Evolutionary conservation across 2,329 filamentous ascomycete species (phyloP), one percentile per base, ranked within the genome.

Genomic region (Colletotrichum incanum): DNA sequence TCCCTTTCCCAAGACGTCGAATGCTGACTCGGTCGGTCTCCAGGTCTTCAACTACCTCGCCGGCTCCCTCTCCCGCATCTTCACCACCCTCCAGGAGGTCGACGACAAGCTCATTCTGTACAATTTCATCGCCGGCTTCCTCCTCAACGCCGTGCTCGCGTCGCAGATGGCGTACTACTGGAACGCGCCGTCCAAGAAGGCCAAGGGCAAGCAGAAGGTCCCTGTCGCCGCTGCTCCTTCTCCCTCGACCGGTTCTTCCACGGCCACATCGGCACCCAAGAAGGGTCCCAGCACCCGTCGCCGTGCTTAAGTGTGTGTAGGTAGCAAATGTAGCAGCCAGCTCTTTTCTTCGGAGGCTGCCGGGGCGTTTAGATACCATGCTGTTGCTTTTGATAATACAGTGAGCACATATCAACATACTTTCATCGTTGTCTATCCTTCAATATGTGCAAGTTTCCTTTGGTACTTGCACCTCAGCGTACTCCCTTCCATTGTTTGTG

Each of bases 21-120:
- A 9, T 23, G 50, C 69, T 70, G n/a, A 74, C 60, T 34, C 8
- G 14, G 31, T 16, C 26, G 5, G 20, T 14, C 5, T 2, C 20
- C 78, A 98, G 95, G 95, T 99, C 77, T 98, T 99, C 89, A 98
- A 98, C 87, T 99, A 98, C 84, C 94, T 99, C 78, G 88, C 92
- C 77, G 96, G 97, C 49, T 98, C 95, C 54, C 90, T 98, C 71
- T 94, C 94, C 34, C 93, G 96, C 80, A 97, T 99, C 85, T 99
- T 98, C 84, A 99, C 96, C 41, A 99, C 97, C 11, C 86, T 99
- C 70, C 95, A 98, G 80, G 96, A 99, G 86, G 96, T 99, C 72
- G 93, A 97, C 81, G 96, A 99, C 83, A 95, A 95, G 84, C 88
- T 98, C 71, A 98, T 99, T 78, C 89, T 99, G 34, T 98, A 97